Evolutionary conservation across 768 basidiomycete genomes (phyloP).

Genomic region (Suillus brevipes): DNA sequence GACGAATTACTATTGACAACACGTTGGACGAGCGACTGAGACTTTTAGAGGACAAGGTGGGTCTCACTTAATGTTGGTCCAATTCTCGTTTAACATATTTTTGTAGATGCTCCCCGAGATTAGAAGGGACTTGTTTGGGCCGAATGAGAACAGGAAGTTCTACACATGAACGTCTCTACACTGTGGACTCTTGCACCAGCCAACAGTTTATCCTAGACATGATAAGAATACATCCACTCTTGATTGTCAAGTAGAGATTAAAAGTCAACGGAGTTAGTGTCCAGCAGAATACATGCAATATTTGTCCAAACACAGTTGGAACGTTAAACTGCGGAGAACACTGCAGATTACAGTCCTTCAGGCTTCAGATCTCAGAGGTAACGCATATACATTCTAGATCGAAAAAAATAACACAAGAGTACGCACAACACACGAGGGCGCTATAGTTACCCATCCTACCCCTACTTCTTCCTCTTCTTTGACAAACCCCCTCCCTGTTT

Average conservation of each 20-base stretch:
- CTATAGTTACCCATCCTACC: not conserved
- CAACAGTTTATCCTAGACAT: not conserved
- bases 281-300: not conserved
- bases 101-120: slow-evolving; percentile 94
- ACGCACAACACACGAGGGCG: not conserved
- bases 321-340: not conserved
- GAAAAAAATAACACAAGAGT: not conserved
- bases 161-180: slow-evolving; percentile 49
- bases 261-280: not conserved
- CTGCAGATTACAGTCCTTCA: not conserved
- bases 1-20: slow-evolving; percentile 89
- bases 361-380: not conserved
- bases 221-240: not conserved
- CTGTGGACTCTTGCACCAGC: not conserved
- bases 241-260: not conserved
- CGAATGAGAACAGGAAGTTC: slow-evolving; percentile 91
- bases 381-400: not conserved
- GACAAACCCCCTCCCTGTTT: slow-evolving; percentile 12
- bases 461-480: slow-evolving; percentile 21
- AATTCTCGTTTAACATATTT: slow-evolving; percentile 6
- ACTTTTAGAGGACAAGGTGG: slow-evolving; percentile 85
- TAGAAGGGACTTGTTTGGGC: slow-evolving; percentile 82
- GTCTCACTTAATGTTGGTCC: slow-evolving; percentile 22
- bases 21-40: slow-evolving; percentile 90
- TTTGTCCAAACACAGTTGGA: not conserved